Percentiles rank a stretch among this genome's conserved stretches.
phyloP scores from a whole-genome alignment of 371 early-diverging fungal species.

The Smittium culicis region DNA sequence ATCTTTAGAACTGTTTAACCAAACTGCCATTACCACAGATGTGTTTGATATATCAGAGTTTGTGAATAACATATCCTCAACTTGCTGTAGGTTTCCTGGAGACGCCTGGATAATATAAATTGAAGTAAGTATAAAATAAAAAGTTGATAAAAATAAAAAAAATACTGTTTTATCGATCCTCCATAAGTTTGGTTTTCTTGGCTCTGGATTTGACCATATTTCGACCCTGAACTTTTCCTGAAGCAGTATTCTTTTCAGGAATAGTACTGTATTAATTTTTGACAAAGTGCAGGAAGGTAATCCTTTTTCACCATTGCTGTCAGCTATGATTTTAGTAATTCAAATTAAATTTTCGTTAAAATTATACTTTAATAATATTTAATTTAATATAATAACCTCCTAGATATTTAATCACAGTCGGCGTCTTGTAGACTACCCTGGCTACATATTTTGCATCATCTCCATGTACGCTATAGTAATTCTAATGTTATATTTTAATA shows the following conservation, averaged over 20 bases:
- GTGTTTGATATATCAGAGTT: slow-evolving; percentile 50
- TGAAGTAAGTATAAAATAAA: too few species aligned
- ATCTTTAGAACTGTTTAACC: slow-evolving; percentile 37
- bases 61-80: slow-evolving; percentile 77
- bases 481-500: slow-evolving; percentile 4
- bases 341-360: too few species aligned
- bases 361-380: too few species aligned
- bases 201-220: slow-evolving; percentile 45
- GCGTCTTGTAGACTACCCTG: slow-evolving; percentile 69
- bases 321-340: slow-evolving; percentile 30
- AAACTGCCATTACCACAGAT: slow-evolving; percentile 71
- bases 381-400: slow-evolving; percentile 37
- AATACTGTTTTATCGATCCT: slow-evolving; percentile 27
- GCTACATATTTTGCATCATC: slow-evolving; percentile 77
- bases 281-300: slow-evolving; percentile 68
- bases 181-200: slow-evolving; percentile 30
- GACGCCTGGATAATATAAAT: slow-evolving; percentile 72
- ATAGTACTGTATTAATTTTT: slow-evolving; percentile 50
- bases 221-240: slow-evolving; percentile 62
- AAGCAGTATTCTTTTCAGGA: slow-evolving; percentile 64
- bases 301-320: slow-evolving; percentile 29
- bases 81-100: slow-evolving; percentile 78
- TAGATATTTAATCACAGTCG: slow-evolving; percentile 76
- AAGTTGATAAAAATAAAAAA: too few species aligned
- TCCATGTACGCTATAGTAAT: slow-evolving; percentile 71